Evolutionary conservation across 306 rosid species (phyloP).

Genomic region (Trifolium repens): DNA sequence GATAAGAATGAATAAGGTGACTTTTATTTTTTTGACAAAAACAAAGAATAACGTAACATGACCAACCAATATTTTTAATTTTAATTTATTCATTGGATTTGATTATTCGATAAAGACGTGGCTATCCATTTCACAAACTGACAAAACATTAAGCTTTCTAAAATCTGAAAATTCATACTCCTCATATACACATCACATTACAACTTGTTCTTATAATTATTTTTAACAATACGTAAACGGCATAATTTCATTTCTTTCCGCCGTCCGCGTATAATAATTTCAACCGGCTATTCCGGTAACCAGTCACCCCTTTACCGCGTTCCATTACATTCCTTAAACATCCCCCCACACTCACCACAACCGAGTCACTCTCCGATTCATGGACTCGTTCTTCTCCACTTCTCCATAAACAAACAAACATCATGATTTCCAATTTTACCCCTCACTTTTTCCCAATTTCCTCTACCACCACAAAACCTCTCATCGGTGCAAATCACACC

Average conservation of each 20-base stretch:
- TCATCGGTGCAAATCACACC: conserved; percentile 90
- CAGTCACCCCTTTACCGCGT: conserved; percentile 27
- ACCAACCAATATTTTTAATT: neutral
- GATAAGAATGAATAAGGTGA: neutral
- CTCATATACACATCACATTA: neutral
- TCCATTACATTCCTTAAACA: neutral
- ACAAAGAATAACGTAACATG: neutral
- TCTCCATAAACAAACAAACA: conserved; percentile 33
- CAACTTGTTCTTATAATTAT: neutral
- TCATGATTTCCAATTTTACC: conserved; percentile 62
- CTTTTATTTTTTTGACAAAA: neutral
- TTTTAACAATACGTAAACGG: neutral
- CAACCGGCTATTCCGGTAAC: conserved; percentile 45
- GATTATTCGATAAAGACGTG: neutral
- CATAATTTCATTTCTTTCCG: neutral
- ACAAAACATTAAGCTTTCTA: neutral
- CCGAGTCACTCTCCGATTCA: conserved; percentile 30
- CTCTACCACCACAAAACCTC: conserved; percentile 37
- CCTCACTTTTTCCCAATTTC: conserved; percentile 48
- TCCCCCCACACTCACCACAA: neutral
- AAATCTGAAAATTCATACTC: neutral
- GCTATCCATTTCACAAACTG: neutral
- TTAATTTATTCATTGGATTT: neutral
- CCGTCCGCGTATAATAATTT: conserved; percentile 34
- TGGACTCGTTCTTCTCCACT: conserved; percentile 36